Conservation (phyloP, 805 yeast species). For the Helenozyma baotianmanensis region DNA sequence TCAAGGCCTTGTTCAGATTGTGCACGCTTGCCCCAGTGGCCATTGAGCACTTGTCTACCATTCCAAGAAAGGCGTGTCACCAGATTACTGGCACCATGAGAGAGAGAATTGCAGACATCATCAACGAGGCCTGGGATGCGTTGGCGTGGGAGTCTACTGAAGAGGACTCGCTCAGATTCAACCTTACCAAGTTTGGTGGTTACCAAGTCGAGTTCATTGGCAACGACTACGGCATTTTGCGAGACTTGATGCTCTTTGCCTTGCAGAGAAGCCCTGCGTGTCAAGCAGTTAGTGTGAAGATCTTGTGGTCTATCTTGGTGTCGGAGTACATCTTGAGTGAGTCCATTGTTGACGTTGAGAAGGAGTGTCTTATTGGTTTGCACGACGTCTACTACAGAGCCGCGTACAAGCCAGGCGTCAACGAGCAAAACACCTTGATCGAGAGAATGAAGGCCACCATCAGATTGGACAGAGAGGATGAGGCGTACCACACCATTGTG, state of each 20-base stretch:
- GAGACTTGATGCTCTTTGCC: constrained; percentile 61
- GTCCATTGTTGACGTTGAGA: constrained; percentile 54
- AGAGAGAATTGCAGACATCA: constrained; percentile 48
- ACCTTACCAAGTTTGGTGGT: constrained; percentile 60
- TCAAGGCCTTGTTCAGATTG: constrained; percentile 52
- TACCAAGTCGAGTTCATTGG: constrained; percentile 62
- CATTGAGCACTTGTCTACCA: constrained; percentile 62
- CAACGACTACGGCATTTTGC: constrained; percentile 54
- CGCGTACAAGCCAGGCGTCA: constrained; percentile 50
- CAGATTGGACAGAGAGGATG: constrained; percentile 60
- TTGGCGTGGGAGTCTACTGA: constrained; percentile 60
- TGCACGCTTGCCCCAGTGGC: constrained; percentile 67
- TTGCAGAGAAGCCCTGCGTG: constrained; percentile 62
- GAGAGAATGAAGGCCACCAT: constrained; percentile 45
- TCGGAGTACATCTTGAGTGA: constrained; percentile 60
- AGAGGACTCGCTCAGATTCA: constrained; percentile 54
- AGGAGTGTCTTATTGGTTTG: constrained; percentile 57
- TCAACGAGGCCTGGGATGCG: constrained; percentile 67
- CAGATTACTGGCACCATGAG: constrained; percentile 62
- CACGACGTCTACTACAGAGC: constrained; percentile 59
- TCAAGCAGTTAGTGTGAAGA: constrained; percentile 56
- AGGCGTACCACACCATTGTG: constrained; percentile 47
- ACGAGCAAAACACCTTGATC: constrained; percentile 53
- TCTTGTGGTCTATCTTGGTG: constrained; percentile 69
- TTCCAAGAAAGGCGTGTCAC: constrained; percentile 68